A percentile compares a stretch with the other conserved stretches of the same genome.
phyloP scores from a whole-genome alignment of 257 asterid species.

The Haberlea rhodopensis region DNA sequence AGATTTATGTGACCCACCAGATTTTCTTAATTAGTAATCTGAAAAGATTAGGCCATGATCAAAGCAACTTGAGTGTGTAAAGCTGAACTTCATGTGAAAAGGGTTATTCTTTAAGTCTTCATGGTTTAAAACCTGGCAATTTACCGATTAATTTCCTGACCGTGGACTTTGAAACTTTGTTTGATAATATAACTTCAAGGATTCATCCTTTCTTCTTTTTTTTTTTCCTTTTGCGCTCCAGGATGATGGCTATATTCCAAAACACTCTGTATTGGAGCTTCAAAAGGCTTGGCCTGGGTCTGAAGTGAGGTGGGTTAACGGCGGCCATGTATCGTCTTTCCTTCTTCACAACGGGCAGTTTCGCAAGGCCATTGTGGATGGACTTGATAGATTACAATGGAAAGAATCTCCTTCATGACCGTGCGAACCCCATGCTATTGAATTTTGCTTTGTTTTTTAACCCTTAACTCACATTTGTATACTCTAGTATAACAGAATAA shows the following conservation, averaged over 20 bases:
- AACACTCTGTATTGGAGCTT: constrained; percentile 84
- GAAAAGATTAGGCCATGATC: background rate
- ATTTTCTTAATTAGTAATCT: background rate
- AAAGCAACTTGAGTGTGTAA: background rate
- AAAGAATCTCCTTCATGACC: constrained; percentile 54
- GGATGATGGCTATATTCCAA: constrained; percentile 97
- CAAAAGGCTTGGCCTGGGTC: constrained; percentile 98
- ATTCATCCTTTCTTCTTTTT: background rate
- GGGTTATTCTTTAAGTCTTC: background rate
- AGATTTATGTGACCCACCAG: background rate
- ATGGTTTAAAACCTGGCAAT: background rate
- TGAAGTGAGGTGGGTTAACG: constrained; percentile 94
- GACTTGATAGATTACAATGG: constrained; percentile 73
- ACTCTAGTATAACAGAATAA: constrained; percentile 11
- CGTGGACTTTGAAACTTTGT: background rate
- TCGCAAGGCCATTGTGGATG: constrained; percentile 81
- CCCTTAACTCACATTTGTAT: constrained; percentile 26
- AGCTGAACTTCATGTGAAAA: background rate
- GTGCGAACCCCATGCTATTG: background rate
- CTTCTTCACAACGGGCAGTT: constrained; percentile 76
- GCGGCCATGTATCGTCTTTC: constrained; percentile 92
- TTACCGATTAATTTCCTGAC: background rate
- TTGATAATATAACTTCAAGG: background rate
- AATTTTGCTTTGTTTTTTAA: constrained; percentile 14
- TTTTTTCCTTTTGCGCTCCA: constrained; percentile 26